Evolutionary conservation across 345 rosid genomes (phyloP).

Genomic region (Ailanthus altissimus): DNA sequence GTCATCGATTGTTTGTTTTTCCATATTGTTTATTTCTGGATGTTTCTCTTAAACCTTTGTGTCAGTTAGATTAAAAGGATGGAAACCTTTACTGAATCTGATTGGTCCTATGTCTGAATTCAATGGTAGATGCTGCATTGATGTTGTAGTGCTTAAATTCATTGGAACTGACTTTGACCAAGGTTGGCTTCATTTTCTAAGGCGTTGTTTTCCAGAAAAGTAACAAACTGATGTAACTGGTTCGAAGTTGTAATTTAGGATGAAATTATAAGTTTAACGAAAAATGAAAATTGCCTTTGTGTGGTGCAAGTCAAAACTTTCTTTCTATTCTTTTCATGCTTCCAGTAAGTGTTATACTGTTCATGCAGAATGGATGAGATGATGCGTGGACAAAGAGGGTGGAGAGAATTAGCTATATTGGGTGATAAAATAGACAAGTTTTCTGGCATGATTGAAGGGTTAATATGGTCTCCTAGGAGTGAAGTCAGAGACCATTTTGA

Average conservation of each 20-base stretch:
- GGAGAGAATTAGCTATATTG: slow-evolving; percentile 79
- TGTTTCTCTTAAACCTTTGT: not conserved
- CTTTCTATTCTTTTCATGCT: not conserved
- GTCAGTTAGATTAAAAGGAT: not conserved
- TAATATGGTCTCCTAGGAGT: slow-evolving; percentile 81
- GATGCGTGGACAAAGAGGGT: slow-evolving; percentile 93
- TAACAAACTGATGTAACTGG: not conserved
- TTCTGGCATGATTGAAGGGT: slow-evolving; percentile 77
- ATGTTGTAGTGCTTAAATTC: not conserved
- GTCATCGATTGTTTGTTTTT: not conserved
- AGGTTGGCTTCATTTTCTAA: not conserved
- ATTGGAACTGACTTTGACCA: not conserved
- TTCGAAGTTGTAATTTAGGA: not conserved
- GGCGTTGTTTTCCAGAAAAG: not conserved
- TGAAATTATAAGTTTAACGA: not conserved
- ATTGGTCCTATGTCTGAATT: not conserved
- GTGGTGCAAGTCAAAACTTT: not conserved
- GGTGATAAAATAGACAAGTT: slow-evolving; percentile 81
- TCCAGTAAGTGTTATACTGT: not conserved
- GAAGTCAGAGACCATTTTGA: slow-evolving; percentile 45
- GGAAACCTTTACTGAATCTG: not conserved
- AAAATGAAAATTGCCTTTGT: not conserved
- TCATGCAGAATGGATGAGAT: slow-evolving; percentile 81
- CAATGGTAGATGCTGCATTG: not conserved
- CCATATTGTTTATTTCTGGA: not conserved